Conservation (phyloP, 768 basidiomycete genomes). For the Tricholoma terreum region DNA sequence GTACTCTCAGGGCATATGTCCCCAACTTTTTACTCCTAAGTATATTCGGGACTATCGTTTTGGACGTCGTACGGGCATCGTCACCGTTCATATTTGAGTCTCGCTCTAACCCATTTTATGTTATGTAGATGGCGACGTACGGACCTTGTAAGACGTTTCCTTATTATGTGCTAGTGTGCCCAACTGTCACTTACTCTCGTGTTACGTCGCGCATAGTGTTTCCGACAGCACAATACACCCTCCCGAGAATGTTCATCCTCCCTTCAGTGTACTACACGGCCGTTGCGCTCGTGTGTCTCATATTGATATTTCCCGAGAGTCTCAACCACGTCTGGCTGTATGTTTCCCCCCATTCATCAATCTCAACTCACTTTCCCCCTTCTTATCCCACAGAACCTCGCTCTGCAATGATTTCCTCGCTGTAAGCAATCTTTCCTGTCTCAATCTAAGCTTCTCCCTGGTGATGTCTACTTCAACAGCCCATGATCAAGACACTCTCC, state of each 20-base stretch:
- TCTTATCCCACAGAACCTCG: constrained; percentile 19
- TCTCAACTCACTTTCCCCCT: background rate
- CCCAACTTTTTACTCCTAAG: constrained; percentile 40
- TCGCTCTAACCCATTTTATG: background rate
- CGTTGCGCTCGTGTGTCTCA: constrained; percentile 34
- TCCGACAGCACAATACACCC: constrained; percentile 36
- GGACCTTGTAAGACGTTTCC: constrained; percentile 29
- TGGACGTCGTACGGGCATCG: constrained; percentile 33
- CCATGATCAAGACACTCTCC: constrained; percentile 29
- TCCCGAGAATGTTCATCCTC: constrained; percentile 38
- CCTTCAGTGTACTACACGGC: constrained; percentile 40
- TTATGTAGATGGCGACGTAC: constrained; percentile 33
- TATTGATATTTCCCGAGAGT: constrained; percentile 44
- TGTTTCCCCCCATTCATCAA: constrained; percentile 4
- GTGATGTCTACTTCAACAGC: constrained; percentile 18
- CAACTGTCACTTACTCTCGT: background rate
- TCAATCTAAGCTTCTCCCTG: background rate
- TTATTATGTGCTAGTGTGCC: background rate
- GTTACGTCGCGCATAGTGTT: constrained; percentile 25
- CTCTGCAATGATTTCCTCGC: constrained; percentile 26
- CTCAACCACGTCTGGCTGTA: constrained; percentile 42
- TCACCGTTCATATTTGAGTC: background rate
- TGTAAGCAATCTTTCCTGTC: constrained; percentile 18
- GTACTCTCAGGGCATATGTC: constrained; percentile 32
- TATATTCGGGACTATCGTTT: constrained; percentile 43